Conservation (phyloP, 257 asterid species). For the Nicotiana paniculata region DNA sequence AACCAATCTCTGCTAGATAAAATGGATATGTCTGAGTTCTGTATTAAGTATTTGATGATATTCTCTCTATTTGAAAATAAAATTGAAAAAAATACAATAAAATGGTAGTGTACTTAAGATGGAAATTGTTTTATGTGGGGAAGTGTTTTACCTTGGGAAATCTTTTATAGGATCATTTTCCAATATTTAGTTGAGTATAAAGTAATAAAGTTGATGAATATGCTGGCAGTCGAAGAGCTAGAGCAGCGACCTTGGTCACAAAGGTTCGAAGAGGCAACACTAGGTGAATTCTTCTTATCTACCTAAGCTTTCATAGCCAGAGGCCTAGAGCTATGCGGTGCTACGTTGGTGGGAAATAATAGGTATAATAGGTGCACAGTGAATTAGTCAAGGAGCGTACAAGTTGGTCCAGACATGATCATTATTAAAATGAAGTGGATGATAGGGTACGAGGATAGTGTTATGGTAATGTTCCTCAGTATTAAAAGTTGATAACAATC, state of each 20-base stretch:
- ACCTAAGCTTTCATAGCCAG: background rate
- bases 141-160: background rate
- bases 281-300: background rate
- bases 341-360: background rate
- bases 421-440: background rate
- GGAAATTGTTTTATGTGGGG: background rate
- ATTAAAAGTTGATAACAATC: background rate
- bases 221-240: background rate
- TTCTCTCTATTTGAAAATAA: background rate
- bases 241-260: background rate
- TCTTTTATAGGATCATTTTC: background rate
- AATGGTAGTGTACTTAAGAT: background rate
- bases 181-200: background rate
- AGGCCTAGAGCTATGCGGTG: background rate
- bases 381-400: background rate
- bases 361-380: background rate
- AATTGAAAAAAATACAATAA: background rate
- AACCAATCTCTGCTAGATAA: background rate
- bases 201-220: background rate
- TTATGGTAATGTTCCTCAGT: background rate
- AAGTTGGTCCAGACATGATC: background rate
- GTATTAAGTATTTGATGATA: background rate
- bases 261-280: background rate
- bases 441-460: background rate
- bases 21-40: background rate